Base-by-base conservation (phyloP, 306 rosid genomes). In the Cyamopsis tetragonoloba region DNA sequence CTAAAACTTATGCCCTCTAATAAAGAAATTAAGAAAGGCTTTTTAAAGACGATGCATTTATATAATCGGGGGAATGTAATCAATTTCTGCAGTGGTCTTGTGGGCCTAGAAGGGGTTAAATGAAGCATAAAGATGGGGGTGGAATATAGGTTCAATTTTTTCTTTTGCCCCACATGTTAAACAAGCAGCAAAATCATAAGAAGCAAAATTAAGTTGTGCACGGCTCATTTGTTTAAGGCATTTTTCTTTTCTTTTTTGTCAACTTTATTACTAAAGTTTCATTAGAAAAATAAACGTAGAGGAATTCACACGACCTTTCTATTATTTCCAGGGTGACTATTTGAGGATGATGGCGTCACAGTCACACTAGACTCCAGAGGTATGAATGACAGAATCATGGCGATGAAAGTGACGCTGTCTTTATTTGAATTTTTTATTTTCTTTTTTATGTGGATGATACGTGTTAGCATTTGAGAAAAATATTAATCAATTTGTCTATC, bases 81-180 rank as follows among this genome's bases (percentile, higher is more conserved):
- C 41, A 57, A 32, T 62, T 53, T 42, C 56, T 63, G 48, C 34
- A 37, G 62, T 64, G 56, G 6, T 46, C 48, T 22, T 56, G 73
- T 71, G 77, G 77, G 49, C 38, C 56, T 70, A 62, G 7, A 35
- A 70, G 39, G 32, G 68, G 30, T 46, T 17, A 44, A n/a, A 22
- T 22, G 19, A 23, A 12, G 62, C 68, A 32, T 32, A 24, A 77
- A 62, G 14, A 12, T 34, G 4, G 43, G 38, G 43, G 38, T 6
- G 62, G 68, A 55, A 43, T 76, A 32, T 61, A 6, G 2, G 1
- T n/a, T 32, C 17, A 14, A 10, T 51, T 62, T 62, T 72, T 76
- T 68, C 48, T 62, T 18, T 63, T 7, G n/a, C n/a, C 51, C 22
- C 50, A 1, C 35, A 2, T 4, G 11, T 43, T 42, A 69, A 69